phyloP scores from a whole-genome alignment of 345 rosid genomes.

The Anacardium occidentale region DNA sequence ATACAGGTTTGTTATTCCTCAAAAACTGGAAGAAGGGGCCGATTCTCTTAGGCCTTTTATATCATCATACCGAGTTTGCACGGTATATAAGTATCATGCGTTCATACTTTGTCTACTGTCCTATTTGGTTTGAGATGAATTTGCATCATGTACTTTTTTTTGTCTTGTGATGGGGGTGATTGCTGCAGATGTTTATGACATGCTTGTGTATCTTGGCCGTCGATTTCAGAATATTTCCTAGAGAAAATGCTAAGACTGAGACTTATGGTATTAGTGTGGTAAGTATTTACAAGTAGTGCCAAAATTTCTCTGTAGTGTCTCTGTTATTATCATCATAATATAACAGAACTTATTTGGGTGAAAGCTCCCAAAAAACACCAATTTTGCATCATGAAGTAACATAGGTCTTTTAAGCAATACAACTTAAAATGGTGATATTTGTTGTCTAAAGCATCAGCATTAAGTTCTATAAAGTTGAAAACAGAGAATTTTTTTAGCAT shows the following conservation, averaged over 20 bases:
- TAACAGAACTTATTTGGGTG: too few species aligned
- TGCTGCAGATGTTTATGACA: conserved; percentile 72
- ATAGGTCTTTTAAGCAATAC: too few species aligned
- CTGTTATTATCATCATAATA: neutral
- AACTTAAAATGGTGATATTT: too few species aligned
- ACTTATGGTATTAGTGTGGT: conserved; percentile 85
- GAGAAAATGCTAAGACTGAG: conserved; percentile 86
- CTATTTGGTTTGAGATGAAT: neutral
- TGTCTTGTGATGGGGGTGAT: conserved; percentile 18
- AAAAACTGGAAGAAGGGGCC: conserved; percentile 35
- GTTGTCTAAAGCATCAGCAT: too few species aligned
- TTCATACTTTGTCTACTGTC: conserved; percentile 2
- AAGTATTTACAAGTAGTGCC: conserved; percentile 27
- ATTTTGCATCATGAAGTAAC: too few species aligned
- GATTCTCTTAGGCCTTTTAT: conserved; percentile 48
- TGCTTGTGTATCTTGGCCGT: conserved; percentile 91
- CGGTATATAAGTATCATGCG: conserved; percentile 38
- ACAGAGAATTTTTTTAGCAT: too few species aligned
- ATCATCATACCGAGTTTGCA: conserved; percentile 63
- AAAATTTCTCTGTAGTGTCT: conserved; percentile 1
- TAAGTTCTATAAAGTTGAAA: too few species aligned
- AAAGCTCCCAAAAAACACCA: too few species aligned
- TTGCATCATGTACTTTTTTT: conserved; percentile 17
- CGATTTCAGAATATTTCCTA: conserved; percentile 83
- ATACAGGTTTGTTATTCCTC: conserved; percentile 40